Evolutionary conservation across 495 filamentous ascomycete genomes (phyloP).

Genomic region (Tetracladium setigerum): DNA sequence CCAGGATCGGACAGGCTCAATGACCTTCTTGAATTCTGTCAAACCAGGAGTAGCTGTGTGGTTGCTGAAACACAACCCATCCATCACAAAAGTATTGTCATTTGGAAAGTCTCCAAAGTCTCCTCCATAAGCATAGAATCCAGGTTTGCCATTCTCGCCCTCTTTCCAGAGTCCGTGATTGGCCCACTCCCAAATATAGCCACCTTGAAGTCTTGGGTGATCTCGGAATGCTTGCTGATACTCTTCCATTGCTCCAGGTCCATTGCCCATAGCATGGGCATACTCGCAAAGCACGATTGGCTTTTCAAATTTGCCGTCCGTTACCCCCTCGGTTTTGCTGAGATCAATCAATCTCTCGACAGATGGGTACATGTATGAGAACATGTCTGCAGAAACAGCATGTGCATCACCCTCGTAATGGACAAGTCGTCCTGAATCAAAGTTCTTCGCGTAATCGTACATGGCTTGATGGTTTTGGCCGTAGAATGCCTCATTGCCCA

Average conservation of each 20-base stretch:
- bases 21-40: conserved; percentile 52
- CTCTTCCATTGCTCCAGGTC: conserved; percentile 57
- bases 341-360: conserved; percentile 42
- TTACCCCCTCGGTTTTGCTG: conserved; percentile 27
- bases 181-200: conserved; percentile 69
- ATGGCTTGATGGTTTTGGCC: conserved; percentile 57
- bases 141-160: conserved; percentile 34
- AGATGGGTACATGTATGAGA: conserved; percentile 56
- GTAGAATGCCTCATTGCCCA: conserved; percentile 65
- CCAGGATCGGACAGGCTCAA: conserved; percentile 42
- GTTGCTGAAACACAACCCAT: conserved; percentile 51
- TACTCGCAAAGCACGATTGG: conserved; percentile 64
- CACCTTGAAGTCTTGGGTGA: conserved; percentile 53
- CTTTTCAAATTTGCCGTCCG: conserved; percentile 33
- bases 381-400: conserved; percentile 55
- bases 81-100: conserved; percentile 58
- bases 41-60: conserved; percentile 54
- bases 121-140: conserved; percentile 58
- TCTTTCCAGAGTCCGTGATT: conserved; percentile 58
- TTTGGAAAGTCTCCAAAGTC: conserved; percentile 62
- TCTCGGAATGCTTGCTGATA: conserved; percentile 53
- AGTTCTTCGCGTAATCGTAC: conserved; percentile 49
- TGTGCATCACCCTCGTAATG: conserved; percentile 61
- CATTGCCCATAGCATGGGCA: conserved; percentile 67
- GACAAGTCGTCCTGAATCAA: conserved; percentile 49